These are phyloP conservation scores for Hymenoscyphus fructigenus DNA, from an alignment of 2,329 filamentous ascomycete genomes.

Conservation along the genomic window DNA sequence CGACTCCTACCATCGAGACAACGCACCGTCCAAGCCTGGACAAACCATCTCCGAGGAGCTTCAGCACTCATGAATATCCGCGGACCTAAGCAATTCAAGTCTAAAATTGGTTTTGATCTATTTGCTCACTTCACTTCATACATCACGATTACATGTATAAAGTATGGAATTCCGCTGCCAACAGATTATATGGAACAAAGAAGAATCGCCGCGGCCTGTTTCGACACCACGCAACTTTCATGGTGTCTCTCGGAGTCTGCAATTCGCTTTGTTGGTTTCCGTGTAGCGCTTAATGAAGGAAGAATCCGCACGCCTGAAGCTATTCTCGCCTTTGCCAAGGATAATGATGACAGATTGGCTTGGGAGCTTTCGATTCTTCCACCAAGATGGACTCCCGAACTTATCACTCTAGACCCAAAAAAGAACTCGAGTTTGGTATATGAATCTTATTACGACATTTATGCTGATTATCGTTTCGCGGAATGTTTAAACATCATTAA, in stretches of 20 bases:
- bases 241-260: slow-evolving; percentile 4
- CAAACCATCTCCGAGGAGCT: slow-evolving; percentile 52
- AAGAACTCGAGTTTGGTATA: slow-evolving; percentile 13
- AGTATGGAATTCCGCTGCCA: slow-evolving; percentile 50
- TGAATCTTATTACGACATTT: slow-evolving; percentile 19
- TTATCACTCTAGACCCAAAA: not conserved
- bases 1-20: slow-evolving; percentile 44
- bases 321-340: not conserved
- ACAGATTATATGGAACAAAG: slow-evolving; percentile 43
- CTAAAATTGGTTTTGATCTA: slow-evolving; percentile 49
- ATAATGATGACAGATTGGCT: slow-evolving; percentile 2
- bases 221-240: slow-evolving; percentile 11
- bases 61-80: slow-evolving; percentile 48
- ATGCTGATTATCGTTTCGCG: slow-evolving; percentile 15
- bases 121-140: slow-evolving; percentile 53
- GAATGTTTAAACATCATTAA: slow-evolving; percentile 18
- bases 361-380: not conserved
- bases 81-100: slow-evolving; percentile 47
- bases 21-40: slow-evolving; percentile 42
- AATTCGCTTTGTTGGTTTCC: slow-evolving; percentile 15
- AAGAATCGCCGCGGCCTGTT: slow-evolving; percentile 41
- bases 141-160: slow-evolving; percentile 51
- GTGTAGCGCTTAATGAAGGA: slow-evolving; percentile 9
- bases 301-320: slow-evolving; percentile 2
- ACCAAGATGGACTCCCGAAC: not conserved